Conservation (phyloP, 1,284 basidiomycete genomes). For the Ustilago shanxiensis region DNA sequence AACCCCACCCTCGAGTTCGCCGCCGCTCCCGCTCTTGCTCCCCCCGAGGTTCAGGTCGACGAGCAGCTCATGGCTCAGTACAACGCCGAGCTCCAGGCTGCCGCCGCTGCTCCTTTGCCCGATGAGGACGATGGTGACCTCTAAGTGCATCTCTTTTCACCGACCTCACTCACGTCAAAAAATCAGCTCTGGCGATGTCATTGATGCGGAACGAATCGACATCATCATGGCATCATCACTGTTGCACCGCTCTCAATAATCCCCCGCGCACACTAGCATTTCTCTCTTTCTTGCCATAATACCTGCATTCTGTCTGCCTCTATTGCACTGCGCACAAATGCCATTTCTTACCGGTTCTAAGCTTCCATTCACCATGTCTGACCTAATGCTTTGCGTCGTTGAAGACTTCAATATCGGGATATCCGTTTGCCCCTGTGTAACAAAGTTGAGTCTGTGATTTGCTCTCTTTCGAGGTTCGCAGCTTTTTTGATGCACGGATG, state of each 20-base stretch:
- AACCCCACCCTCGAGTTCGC: slow-evolving; percentile 93
- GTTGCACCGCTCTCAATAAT: background rate
- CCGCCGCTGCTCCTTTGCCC: slow-evolving; percentile 73
- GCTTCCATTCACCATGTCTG: background rate
- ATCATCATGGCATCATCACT: background rate
- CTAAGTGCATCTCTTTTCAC: slow-evolving; percentile 28
- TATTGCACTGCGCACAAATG: slow-evolving; percentile 19
- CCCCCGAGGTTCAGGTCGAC: slow-evolving; percentile 92
- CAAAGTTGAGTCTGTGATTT: no score
- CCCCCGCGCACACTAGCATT: slow-evolving; percentile 4
- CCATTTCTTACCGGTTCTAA: slow-evolving; percentile 18
- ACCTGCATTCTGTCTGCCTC: slow-evolving; percentile 31
- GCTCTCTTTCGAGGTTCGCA: no score
- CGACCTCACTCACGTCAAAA: background rate
- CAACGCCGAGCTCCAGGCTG: slow-evolving; percentile 79
- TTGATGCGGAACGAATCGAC: background rate
- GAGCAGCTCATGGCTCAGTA: slow-evolving; percentile 84
- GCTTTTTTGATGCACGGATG: no score
- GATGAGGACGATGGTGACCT: slow-evolving; percentile 73
- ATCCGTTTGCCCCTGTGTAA: no score
- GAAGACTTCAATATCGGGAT: no score
- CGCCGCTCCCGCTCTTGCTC: slow-evolving; percentile 93
- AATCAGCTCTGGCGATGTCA: background rate
- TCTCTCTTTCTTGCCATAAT: slow-evolving; percentile 21
- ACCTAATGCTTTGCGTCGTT: no score